Evolutionary conservation across 2,329 filamentous ascomycete genomes (phyloP), one percentile per base, ranked within the genome.

Genomic region (Allantophomopsis lycopodina): DNA sequence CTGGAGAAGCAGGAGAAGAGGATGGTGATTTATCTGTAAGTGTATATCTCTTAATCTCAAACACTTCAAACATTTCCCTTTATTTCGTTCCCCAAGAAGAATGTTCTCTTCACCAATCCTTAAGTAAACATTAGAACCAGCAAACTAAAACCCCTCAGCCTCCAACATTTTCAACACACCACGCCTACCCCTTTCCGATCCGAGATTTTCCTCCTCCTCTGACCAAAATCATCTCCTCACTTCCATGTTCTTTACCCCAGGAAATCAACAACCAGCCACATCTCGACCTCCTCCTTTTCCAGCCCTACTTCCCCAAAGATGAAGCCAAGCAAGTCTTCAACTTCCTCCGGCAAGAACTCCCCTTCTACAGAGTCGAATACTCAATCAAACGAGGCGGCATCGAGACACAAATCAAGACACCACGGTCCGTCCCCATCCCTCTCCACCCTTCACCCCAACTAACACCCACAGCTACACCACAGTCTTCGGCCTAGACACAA

Each of bases 341-440:
- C 12, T 86, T 86, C 51, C 66, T 89, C 2, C 73, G 83, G 1
- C 58, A 65, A n/a, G 69, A 81, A 44, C 59, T 89, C 1, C 80
- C 80, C 7, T 88, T 87, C 59, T 85, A 87, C 50, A 70, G 80
- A 39, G 82, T 87, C 4, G 69, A 76, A 48, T 87, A 87, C 50
- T 75, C 68, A 23, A 83, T 87, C 50, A 79, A 74, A 40, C 71
- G 83, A 7, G 74, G 74, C 3, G 68, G 72, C 1, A 57, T 71
- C 1, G 69, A 77, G 40, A 80, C 76, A 0, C 63, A 71, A 16
- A 76, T 88, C 53, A 59, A 57, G 33, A 75, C 68, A 5, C 68
- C 68, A 31, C 62, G 68, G 62, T 65, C 49, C 38, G 47, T 43
- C 13, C 35, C 5, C 16, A 5, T 36, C 15, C 4, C 16, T 16